Conservation (phyloP, 345 rosid species). For the Adansonia digitata region DNA sequence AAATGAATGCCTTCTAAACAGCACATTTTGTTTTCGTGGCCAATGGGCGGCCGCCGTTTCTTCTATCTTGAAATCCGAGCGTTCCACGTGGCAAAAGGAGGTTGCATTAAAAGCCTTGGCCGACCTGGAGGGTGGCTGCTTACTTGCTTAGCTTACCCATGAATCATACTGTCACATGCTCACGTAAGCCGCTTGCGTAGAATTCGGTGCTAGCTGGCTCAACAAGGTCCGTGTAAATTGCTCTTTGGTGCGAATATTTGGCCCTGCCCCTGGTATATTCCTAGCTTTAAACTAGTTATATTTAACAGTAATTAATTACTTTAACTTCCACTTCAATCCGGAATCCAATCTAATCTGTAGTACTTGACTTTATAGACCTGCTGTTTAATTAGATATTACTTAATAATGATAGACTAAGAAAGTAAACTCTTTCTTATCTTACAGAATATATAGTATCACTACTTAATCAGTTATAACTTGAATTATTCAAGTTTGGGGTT, state of each 20-base stretch:
- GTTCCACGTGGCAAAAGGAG: slow-evolving; percentile 32
- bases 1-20: not conserved
- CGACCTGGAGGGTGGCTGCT: slow-evolving; percentile 12
- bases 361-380: not conserved
- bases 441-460: no score
- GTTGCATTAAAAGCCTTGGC: slow-evolving; percentile 14
- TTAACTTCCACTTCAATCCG: not conserved
- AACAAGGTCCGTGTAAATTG: not conserved
- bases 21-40: slow-evolving; percentile 5
- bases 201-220: not conserved
- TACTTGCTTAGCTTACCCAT: slow-evolving; percentile 8
- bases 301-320: not conserved
- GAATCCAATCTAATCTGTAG: not conserved
- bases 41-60: slow-evolving; percentile 47
- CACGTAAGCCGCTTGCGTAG: slow-evolving; percentile 3
- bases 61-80: not conserved
- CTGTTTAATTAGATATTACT: not conserved
- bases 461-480: not conserved
- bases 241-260: not conserved
- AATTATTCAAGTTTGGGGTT: not conserved
- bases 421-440: not conserved
- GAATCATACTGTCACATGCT: slow-evolving; percentile 23
- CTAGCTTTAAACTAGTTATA: not conserved
- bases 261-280: not conserved
- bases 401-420: not conserved